Conservation (phyloP, 1,284 basidiomycete genomes). For the Trametes sp. region DNA sequence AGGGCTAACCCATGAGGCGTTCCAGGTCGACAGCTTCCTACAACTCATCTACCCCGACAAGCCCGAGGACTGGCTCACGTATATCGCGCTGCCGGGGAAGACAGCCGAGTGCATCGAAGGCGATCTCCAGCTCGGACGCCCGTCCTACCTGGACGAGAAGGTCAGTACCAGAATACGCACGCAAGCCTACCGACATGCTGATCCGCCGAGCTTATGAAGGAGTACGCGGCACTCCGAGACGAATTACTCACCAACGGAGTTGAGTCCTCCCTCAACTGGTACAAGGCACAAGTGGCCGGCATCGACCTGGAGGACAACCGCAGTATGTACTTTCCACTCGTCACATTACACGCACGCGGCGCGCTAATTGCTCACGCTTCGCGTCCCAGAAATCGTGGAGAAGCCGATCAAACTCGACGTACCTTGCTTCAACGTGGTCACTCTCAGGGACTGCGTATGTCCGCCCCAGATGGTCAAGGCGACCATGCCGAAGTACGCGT, state of each 20-base stretch:
- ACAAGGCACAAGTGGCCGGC: neutral
- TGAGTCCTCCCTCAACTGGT: constrained; percentile 13
- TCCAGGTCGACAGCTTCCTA: constrained; percentile 20
- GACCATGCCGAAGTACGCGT: neutral
- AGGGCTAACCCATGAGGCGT: neutral
- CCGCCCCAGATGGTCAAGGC: neutral
- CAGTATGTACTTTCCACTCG: neutral
- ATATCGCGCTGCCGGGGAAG: constrained; percentile 5
- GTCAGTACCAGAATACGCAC: no score
- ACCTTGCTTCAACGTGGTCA: neutral
- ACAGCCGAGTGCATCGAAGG: constrained; percentile 7
- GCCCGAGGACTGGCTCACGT: constrained; percentile 7
- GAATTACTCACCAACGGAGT: constrained; percentile 6
- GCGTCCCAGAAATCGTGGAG: neutral
- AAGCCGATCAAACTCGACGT: neutral
- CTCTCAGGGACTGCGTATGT: neutral
- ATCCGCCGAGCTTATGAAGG: no score
- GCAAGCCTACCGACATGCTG: no score
- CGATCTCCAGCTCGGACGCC: constrained; percentile 7
- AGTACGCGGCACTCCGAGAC: constrained; percentile 5
- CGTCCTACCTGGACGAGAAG: constrained; percentile 11
- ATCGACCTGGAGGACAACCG: neutral
- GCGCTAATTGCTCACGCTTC: neutral
- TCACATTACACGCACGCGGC: neutral
- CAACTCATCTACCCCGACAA: constrained; percentile 16